Evolutionary conservation across 768 basidiomycete genomes (phyloP).

Genomic region (Phanerochaete sordida): DNA sequence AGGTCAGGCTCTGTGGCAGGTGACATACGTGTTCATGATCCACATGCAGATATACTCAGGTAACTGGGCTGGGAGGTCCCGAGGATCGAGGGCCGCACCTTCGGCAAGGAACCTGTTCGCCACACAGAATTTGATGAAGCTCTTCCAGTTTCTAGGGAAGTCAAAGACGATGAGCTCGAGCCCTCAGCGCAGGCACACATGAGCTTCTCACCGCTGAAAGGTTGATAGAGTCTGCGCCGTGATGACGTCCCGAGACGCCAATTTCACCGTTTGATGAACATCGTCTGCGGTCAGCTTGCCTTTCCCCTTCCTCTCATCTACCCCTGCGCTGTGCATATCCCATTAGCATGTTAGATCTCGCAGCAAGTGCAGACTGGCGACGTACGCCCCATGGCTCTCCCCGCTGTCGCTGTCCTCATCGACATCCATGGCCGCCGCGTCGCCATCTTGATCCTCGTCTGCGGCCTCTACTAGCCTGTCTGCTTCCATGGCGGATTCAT

Average conservation of each 20-base stretch:
- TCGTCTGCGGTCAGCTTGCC: background rate
- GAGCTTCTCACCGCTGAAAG: background rate
- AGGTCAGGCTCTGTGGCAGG: background rate
- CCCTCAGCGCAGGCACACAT: no score
- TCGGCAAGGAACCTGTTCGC: background rate
- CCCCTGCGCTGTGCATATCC: background rate
- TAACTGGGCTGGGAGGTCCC: conserved; percentile 5
- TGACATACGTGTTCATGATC: conserved; percentile 17
- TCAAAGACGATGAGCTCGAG: no score
- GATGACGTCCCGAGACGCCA: conserved; percentile 2
- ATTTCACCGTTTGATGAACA: background rate
- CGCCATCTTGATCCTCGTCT: background rate
- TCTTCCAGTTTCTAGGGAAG: background rate
- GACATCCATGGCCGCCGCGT: no score
- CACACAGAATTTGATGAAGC: conserved; percentile 4
- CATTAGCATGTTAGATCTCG: background rate
- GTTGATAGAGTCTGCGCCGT: background rate
- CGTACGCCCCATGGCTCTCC: background rate
- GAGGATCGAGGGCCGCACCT: background rate
- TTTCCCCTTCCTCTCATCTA: no score
- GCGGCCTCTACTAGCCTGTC: background rate
- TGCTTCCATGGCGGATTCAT: background rate
- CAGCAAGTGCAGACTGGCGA: background rate
- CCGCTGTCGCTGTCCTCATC: no score
- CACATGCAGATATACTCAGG: conserved; percentile 15